phyloP scores from a whole-genome alignment of 139 green algal genomes.

The Closterium sp. region DNA sequence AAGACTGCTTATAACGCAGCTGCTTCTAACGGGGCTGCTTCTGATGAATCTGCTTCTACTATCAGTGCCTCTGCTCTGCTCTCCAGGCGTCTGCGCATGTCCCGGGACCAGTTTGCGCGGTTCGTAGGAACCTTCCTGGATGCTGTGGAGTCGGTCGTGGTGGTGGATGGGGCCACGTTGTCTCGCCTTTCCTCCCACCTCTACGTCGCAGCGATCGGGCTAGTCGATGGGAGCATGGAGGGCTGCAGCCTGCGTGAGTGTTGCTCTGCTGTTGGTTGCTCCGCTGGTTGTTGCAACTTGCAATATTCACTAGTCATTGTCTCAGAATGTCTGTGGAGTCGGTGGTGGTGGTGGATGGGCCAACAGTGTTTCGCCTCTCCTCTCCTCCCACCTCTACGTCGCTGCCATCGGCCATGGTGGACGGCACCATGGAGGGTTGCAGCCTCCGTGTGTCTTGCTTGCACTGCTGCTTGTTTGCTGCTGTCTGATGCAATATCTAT shows the following conservation, averaged over 20 bases:
- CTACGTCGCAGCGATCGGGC: neutral
- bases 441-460: neutral
- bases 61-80: neutral
- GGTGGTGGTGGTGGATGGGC: no score
- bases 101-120: neutral
- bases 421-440: no score
- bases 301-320: no score
- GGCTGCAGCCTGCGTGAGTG: no score
- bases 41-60: neutral
- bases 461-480: neutral
- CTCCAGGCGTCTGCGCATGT: neutral
- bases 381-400: neutral
- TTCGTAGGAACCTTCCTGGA: neutral
- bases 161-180: neutral
- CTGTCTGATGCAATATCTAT: no score
- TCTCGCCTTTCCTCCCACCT: neutral
- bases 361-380: neutral
- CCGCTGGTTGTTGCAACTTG: no score
- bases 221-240: no score
- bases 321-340: no score
- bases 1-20: no score
- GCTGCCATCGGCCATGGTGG: no score
- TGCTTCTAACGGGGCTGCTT: neutral
- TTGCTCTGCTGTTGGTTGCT: no score
- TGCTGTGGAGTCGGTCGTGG: neutral